Evolutionary conservation across 1,139 yeast species (phyloP).

Genomic region (Kodamaea sp.): DNA sequence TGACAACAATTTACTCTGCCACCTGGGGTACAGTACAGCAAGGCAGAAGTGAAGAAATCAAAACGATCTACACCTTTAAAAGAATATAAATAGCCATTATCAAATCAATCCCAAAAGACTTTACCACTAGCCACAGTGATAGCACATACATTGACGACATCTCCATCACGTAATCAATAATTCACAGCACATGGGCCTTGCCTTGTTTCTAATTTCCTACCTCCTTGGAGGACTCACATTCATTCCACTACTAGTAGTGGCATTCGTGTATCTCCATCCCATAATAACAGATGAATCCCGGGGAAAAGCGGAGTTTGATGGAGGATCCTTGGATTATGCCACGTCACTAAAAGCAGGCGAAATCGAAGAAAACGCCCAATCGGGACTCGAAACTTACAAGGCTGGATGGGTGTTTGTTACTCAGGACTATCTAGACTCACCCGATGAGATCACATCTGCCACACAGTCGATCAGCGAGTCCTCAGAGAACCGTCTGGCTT

Average conservation of each 20-base stretch:
- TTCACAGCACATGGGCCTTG: no score
- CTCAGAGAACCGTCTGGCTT: slow-evolving; percentile 53
- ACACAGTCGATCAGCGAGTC: slow-evolving; percentile 41
- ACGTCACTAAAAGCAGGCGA: slow-evolving; percentile 55
- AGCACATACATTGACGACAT: no score
- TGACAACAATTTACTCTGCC: no score
- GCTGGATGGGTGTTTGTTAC: slow-evolving; percentile 87
- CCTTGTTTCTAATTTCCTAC: no score
- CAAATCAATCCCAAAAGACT: no score
- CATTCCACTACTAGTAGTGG: slow-evolving; percentile 53
- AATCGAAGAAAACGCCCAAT: slow-evolving; percentile 54
- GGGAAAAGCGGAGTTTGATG: slow-evolving; percentile 2
- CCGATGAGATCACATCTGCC: slow-evolving; percentile 34
- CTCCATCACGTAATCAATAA: no score
- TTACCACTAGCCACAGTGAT: no score
- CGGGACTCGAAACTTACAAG: slow-evolving; percentile 67
- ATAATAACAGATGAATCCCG: no score
- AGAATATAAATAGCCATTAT: no score
- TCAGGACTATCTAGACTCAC: slow-evolving; percentile 62
- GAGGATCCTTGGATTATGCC: slow-evolving; percentile 7
- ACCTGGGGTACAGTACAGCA: no score
- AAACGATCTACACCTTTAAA: no score
- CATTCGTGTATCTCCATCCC: slow-evolving; percentile 41
- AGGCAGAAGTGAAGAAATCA: no score
- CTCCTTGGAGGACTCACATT: slow-evolving; percentile 80